Base-by-base conservation (phyloP, 129 eudicot species). In the Centaurea solstitialis region DNA sequence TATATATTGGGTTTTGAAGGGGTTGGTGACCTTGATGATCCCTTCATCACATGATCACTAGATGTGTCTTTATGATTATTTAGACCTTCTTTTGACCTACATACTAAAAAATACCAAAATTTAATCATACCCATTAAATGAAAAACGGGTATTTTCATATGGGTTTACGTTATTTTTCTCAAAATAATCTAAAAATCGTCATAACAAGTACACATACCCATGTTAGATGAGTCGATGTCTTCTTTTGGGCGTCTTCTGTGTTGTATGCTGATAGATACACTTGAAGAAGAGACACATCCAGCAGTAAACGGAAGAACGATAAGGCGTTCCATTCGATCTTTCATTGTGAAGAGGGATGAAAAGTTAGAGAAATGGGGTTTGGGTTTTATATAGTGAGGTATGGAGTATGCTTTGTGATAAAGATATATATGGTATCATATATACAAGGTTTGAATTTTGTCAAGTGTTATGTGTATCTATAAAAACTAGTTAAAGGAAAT, bases 241-340 rank as follows among this genome's bases (percentile, higher is more conserved):
- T 68, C 74, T 72, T 82, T 92, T 79, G 93, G 75, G 0, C 86
- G 80, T 85, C 88, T 85, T 71, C 74, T 82, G 72, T 83, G 82
- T 45, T 79, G 90, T 71, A 37, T 28, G 38, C 83, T 86, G 40
- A 93, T 90, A 9, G 88, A 89, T 21, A 93, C 83, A 73, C 97
- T 90, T 2, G 97, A 85, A 10, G 92, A 85, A 67, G 95, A 93
- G 78, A 90, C 87, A 73, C 97, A 93, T 24, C 97, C 96, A 6
- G 70, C 83, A 1, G 89, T 73, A 67, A 93, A 93, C 17, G 97
- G 97, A 70, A 93, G 87, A 68, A 90, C 76, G 3, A 87, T 85
- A 13, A 87, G 85, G 78, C 94, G 92, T 75, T 93, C 96, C 89
- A 92, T 90, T 76, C 91, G 89, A 30, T 88, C 88, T 80, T 89